Evolutionary conservation across 805 yeast species (phyloP), one percentile per base, ranked within the genome.

Genomic region (Saturnispora saitoi): DNA sequence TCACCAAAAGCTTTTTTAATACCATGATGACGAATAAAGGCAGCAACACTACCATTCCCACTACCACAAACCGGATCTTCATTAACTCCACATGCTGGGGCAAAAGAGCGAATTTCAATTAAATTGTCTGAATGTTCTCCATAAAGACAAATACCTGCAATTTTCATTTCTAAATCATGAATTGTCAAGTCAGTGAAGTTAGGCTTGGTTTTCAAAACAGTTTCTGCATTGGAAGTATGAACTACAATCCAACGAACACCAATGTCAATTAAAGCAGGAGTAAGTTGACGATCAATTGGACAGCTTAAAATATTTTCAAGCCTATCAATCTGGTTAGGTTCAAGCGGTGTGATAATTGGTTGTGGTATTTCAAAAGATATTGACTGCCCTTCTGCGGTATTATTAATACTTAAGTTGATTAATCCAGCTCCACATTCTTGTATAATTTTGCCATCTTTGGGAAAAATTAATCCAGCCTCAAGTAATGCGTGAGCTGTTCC

Each of bases 31-130:
- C 37, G 38, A 17, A 44, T n/a, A 10, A 49, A 50, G 3, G 48
- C 40, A 24, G 44, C 39, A 3, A 47, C 44, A 39, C 51, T 43
- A n/a, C 50, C 62, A 2, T 70, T 64, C n/a, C 80, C 80, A 51
- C 73, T 67, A 2, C 81, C 81, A 58, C 80, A 76, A 8, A 73
- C 80, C 1, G 80, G 80, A 56, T 76, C 81, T 51, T 76, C 81
- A n/a, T 52, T 43, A 1, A 68, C 61, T 14, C 67, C 69, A 11
- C 40, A 28, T 4, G 42, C 7, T 20, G 52, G 52, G 3, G 70
- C 70, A 56, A 75, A 71, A 11, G 75, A 73, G 53, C 81, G 65
- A 48, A 72, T 67, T 53, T 70, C 75, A 49, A 45, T 45, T 40
- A 62, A 65, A n/a, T 46, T 43, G 29, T 56, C 55, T n/a, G 52